Base-by-base conservation (phyloP, 2,329 filamentous ascomycete genomes). In the Chaetomiaceae sp. region DNA sequence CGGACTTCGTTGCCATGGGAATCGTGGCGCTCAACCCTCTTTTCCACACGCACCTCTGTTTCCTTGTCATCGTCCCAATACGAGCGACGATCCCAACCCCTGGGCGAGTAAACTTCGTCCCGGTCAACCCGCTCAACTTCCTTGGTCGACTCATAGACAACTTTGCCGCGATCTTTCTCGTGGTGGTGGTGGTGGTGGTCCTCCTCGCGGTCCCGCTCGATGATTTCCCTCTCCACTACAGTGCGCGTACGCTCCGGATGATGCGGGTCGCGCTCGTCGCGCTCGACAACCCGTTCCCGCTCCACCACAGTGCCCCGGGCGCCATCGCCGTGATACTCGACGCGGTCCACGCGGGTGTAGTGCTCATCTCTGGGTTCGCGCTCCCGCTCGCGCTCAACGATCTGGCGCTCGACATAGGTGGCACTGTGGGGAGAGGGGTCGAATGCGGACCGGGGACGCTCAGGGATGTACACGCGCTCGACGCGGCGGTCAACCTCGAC, bases 361-460 rank as follows among this genome's bases (percentile, higher is more conserved):
- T 52, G 52, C 14, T 60, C 58, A 18, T 60, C 58, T 22, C 47
- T 39, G 32, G 48, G 52, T 35, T 54, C 52, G 40, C 49, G 46
- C 40, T 62, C 58, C 38, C 59, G 50, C 49, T 62, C 56, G 39
- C 56, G 49, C 58, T 65, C 62, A 44, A 57, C 47, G 12, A 60
- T 54, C 47, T 59, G 49, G 53, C 59, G 60, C 46, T 63, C 60
- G 55, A 60, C 50, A 34, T 56, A 58, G 30, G 55, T 55, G 38
- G 55, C 61, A 39, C 55, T 56, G 22, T 57, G 54, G 19, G 58
- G 56, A 2, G 60, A 62, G 1, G 65, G 59, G 19, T 76, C 75
- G 48, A 71, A 66, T 37, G 69, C 67, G n/a, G 76, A 78, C 47
- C 72, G 71, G 19, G 75, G 72, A 9, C 73, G 68, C 45, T 76